phyloP scores from a whole-genome alignment of 116 monocot genomes.

The Zostera marina region DNA sequence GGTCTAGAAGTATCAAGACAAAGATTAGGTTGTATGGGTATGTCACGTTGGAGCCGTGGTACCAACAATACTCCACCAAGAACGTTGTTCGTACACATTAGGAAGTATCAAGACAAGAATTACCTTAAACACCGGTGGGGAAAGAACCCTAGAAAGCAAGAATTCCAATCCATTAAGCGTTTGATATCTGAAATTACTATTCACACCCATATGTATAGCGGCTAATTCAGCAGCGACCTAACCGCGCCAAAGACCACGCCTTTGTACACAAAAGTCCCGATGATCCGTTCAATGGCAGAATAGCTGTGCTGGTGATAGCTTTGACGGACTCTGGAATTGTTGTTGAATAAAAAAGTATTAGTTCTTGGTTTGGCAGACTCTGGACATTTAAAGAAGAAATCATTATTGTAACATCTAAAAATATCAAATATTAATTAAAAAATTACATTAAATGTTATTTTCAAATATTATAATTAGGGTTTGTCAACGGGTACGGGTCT shows the following conservation, averaged over 20 bases:
- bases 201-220: constrained; percentile 68
- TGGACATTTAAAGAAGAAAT: no score
- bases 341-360: no score
- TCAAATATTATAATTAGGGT: no score
- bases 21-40: constrained; percentile 67
- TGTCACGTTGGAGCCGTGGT: no score
- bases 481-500: no score
- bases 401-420: no score
- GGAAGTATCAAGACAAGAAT: constrained; percentile 47
- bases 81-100: constrained; percentile 80
- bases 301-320: no score
- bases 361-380: no score
- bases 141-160: constrained; percentile 30
- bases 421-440: no score
- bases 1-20: constrained; percentile 55
- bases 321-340: no score
- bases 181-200: constrained; percentile 86
- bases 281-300: constrained; percentile 30
- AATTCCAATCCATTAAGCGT: constrained; percentile 73
- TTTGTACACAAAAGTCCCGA: constrained; percentile 50
- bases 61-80: constrained; percentile 79
- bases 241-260: constrained; percentile 59
- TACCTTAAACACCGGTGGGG: constrained; percentile 47
- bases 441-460: no score
- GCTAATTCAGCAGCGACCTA: constrained; percentile 53